Percentiles rank a stretch among this genome's conserved stretches.
Conservation (phyloP, 164 flowering plant genomes). For the Macadamia integrifolia region DNA sequence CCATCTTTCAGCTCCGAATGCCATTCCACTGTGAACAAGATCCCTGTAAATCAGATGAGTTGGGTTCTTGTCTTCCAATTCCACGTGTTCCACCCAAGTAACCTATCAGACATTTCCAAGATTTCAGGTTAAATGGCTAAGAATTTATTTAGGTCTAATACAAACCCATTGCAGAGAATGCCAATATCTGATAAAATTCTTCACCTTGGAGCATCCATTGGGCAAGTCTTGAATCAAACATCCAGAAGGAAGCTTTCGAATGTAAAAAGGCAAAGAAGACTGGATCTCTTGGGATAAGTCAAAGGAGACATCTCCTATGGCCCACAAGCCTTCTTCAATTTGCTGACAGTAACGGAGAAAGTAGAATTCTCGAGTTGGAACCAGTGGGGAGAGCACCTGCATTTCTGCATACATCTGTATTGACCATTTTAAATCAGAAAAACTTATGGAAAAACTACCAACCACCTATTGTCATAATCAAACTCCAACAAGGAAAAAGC, state of each 20-base stretch:
- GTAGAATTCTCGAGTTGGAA: slow-evolving; percentile 54
- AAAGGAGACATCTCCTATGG: slow-evolving; percentile 70
- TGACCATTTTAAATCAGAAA: slow-evolving; percentile 5
- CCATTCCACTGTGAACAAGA: slow-evolving; percentile 35
- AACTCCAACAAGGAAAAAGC: neutral
- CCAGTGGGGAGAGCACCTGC: slow-evolving; percentile 71
- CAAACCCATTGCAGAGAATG: neutral
- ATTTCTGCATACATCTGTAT: slow-evolving; percentile 72
- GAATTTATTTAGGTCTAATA: neutral
- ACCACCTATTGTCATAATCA: neutral
- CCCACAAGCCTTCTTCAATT: slow-evolving; percentile 74
- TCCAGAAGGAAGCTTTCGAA: slow-evolving; percentile 85
- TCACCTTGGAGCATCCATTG: slow-evolving; percentile 76
- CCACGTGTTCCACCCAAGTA: slow-evolving; percentile 54
- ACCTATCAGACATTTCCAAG: slow-evolving; percentile 23
- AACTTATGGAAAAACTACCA: neutral
- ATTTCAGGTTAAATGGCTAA: neutral
- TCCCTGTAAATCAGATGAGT: slow-evolving; percentile 34
- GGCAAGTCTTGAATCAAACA: slow-evolving; percentile 69
- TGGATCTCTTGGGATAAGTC: slow-evolving; percentile 35
- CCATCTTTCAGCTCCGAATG: slow-evolving; percentile 54
- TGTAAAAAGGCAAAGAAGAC: slow-evolving; percentile 18
- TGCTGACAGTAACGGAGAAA: slow-evolving; percentile 84
- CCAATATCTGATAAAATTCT: neutral
- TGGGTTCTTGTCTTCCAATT: slow-evolving; percentile 32